Evolutionary conservation across 148 eudicot genomes (phyloP), one percentile per base, ranked within the genome.

Genomic region (Rhododendron williamsianum): DNA sequence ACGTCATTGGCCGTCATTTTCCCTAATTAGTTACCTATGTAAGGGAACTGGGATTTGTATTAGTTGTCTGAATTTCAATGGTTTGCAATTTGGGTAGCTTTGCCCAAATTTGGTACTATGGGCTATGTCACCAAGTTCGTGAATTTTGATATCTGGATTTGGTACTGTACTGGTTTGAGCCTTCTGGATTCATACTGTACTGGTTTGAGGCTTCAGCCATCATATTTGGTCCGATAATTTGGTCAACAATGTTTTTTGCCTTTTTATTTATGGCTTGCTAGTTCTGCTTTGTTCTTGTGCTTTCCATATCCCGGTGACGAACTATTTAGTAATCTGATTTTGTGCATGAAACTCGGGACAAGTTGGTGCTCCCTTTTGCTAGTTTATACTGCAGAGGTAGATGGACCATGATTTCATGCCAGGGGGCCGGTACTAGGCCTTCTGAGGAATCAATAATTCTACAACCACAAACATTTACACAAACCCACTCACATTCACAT

Each of bases 381-480:
- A 27, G 69, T 11, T 30, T 23, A 21, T 7, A 77, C 80, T 25
- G 83, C 46, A 23, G 83, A 81, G 85, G 85, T 88, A 65, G 90
- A 88, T 88, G 90, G 45, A 86, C 90, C 85, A 71, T 82, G 48
- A 65, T 23, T 78, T 52, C 54, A 27, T 69, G 82, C 72, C 27
- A n/a, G 78, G 90, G 76, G 27, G 38, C 38, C 38, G 90, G 83
- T 78, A 83, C 76, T 80, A 86, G 88, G 90, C 90, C 45, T 83
- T 88, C 80, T 36, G 38, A 36, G 38, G 4, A 0, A 36, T 36
- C 38, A 36, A 36, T 36, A 4, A 2, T 36, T 36, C 38, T 36
- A 36, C 38, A 36, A 36, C 38, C 38, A 36, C 38, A 36, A 36
- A 36, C 2, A 36, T 36, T 36, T 36, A 36, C 38, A 2, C 38